Evolutionary conservation across 1,284 basidiomycete species (phyloP).

Genomic region (Porogramme epimiltina): DNA sequence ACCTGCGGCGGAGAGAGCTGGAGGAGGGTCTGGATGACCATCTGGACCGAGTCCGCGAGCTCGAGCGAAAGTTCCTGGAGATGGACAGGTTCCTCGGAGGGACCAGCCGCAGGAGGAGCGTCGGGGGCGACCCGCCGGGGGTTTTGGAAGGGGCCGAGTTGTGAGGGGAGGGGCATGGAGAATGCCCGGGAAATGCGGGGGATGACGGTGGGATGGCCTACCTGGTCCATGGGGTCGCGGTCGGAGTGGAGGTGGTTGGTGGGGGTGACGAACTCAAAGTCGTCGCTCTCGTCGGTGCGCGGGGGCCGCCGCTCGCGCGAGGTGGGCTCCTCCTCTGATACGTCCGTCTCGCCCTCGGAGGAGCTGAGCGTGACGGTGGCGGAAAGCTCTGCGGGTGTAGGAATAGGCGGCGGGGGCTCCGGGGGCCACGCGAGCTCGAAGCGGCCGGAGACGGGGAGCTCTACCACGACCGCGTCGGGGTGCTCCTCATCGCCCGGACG

Average conservation of each 20-base stretch:
- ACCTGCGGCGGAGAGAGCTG: slow-evolving; percentile 87
- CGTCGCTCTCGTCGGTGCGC: slow-evolving; percentile 30
- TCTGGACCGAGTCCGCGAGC: slow-evolving; percentile 85
- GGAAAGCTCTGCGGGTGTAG: slow-evolving; percentile 38
- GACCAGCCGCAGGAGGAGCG: slow-evolving; percentile 19
- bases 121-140: slow-evolving; percentile 46
- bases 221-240: slow-evolving; percentile 37
- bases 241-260: slow-evolving; percentile 35
- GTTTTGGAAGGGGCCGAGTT: slow-evolving; percentile 67
- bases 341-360: slow-evolving; percentile 51
- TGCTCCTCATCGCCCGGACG: slow-evolving; percentile 32
- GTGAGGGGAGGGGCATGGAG: slow-evolving; percentile 71
- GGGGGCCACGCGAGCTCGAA: slow-evolving; percentile 53
- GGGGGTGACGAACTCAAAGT: slow-evolving; percentile 36
- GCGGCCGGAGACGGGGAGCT: slow-evolving; percentile 45
- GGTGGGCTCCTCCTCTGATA: slow-evolving; percentile 43
- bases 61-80: slow-evolving; percentile 75
- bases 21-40: slow-evolving; percentile 85
- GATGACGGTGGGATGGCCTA: slow-evolving; percentile 28
- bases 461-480: slow-evolving; percentile 37
- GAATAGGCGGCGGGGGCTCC: slow-evolving; percentile 40
- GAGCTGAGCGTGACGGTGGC: slow-evolving; percentile 39
- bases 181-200: slow-evolving; percentile 68
- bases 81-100: slow-evolving; percentile 39
- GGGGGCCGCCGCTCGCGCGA: slow-evolving; percentile 27